Percentiles rank a stretch among this genome's conserved stretches.
phyloP scores from a whole-genome alignment of 331 rosid genomes.

The Quercus lobata region DNA sequence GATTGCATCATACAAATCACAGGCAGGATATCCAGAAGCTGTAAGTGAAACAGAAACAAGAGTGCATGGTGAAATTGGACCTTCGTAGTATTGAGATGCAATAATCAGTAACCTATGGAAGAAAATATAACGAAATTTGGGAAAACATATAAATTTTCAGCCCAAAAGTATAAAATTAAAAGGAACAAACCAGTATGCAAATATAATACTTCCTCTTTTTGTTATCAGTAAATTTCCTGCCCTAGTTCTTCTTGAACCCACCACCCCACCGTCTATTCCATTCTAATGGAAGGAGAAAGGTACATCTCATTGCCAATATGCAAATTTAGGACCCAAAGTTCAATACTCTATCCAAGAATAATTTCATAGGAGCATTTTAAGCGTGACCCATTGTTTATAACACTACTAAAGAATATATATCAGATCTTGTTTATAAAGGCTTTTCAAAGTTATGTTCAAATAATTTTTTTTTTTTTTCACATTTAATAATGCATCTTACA shows the following conservation, averaged over 20 bases:
- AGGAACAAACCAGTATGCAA: no score
- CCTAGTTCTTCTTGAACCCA: no score
- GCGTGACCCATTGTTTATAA: not conserved
- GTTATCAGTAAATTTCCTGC: no score
- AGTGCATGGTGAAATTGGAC: not conserved
- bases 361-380: not conserved
- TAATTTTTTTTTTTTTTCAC: not conserved
- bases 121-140: not conserved
- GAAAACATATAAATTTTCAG: not conserved
- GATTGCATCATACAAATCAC: constrained; percentile 88
- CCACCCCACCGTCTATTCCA: no score
- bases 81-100: not conserved
- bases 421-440: not conserved
- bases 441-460: not conserved
- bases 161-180: no score
- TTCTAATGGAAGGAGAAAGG: no score
- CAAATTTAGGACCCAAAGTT: not conserved
- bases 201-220: no score
- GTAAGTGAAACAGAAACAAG: constrained; percentile 28
- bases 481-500: not conserved
- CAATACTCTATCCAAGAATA: not conserved
- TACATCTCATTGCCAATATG: not conserved
- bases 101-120: not conserved
- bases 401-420: not conserved
- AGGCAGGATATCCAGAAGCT: constrained; percentile 99